Base-by-base conservation (phyloP, 1,139 yeast species). In the Nematodospora anomalae region DNA sequence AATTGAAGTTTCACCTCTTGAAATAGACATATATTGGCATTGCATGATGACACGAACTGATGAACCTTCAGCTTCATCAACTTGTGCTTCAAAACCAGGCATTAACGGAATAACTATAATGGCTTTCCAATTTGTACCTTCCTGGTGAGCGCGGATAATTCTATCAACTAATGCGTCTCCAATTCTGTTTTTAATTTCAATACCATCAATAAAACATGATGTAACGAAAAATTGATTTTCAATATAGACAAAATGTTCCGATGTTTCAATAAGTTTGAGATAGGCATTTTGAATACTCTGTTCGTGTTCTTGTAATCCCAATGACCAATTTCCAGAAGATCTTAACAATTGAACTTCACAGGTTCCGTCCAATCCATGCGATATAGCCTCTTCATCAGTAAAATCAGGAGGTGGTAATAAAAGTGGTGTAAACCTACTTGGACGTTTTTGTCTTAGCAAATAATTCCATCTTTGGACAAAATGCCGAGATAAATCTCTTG, bases 391-490 rank as follows among this genome's bases (percentile, higher is more conserved):
- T 30, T 79, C 84, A 21, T 74, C 78, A 0, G 90, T 75, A 47
- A 88, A 77, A 47, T 90, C 96, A 1, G 95, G 79, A 0, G 98
- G 97, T 3, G 99, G 99, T 1, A 95, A 73, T 35, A 94, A 71
- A 38, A 94, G 63, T 0, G 99, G 98, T 0, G 97, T 92, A 35
- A 83, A 82, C 52, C 97, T 76, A 37, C 96, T 87, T 4, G 98
- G 98, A 39, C 97, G 71, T 58, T 94, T 94, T 51, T 89, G 97
- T 52, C 98, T 78, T 35, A 92, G 61, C 33, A 92, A 69, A 52
- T 88, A 94, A 57, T 94, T 94, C 99, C 99, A 94, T 51, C 99
- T 77, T 62, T 94, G 98, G 10, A 90, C 95, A 61, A 94, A 94
- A 60, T 92, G 98, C 39, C 98, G 77, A 0, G 95, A 77, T 41